phyloP scores from a whole-genome alignment of 208 protist species.

The Leishmania amazonensis region DNA sequence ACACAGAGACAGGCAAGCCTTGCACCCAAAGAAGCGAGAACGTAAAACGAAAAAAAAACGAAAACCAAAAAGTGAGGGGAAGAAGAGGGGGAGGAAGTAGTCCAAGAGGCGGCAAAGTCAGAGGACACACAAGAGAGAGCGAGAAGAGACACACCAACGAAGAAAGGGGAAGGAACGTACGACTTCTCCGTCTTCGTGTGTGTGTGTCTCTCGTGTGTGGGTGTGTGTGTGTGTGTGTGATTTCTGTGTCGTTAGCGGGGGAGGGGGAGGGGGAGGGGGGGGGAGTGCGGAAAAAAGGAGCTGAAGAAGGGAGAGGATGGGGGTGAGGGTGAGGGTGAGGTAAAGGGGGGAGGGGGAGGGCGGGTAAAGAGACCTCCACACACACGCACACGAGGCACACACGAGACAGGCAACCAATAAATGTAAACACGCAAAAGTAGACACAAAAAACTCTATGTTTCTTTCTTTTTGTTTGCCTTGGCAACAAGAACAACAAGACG shows the following conservation, averaged over 20 bases:
- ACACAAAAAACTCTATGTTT: slow-evolving; percentile 1
- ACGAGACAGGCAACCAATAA: not conserved
- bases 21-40: not conserved
- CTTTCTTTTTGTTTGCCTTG: not conserved
- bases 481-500: not conserved
- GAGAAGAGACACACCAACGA: not conserved
- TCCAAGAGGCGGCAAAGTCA: not conserved
- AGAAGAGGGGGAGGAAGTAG: not conserved
- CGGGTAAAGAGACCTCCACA: not conserved
- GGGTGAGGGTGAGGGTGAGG: not conserved
- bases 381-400: not conserved
- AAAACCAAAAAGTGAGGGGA: not conserved
- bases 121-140: not conserved
- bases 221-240: too few relatives aligned
- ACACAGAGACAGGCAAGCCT: too few relatives aligned
- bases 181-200: not conserved
- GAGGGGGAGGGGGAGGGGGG: too few relatives aligned
- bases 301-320: too few relatives aligned
- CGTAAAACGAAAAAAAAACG: not conserved
- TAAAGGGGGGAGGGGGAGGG: not conserved
- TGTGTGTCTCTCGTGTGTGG: too few relatives aligned
- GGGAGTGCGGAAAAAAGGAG: too few relatives aligned
- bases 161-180: not conserved
- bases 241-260: too few relatives aligned
- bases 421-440: not conserved